phyloP scores from a whole-genome alignment of 2,329 filamentous ascomycete species.

The Cordyceps pruinosa region DNA sequence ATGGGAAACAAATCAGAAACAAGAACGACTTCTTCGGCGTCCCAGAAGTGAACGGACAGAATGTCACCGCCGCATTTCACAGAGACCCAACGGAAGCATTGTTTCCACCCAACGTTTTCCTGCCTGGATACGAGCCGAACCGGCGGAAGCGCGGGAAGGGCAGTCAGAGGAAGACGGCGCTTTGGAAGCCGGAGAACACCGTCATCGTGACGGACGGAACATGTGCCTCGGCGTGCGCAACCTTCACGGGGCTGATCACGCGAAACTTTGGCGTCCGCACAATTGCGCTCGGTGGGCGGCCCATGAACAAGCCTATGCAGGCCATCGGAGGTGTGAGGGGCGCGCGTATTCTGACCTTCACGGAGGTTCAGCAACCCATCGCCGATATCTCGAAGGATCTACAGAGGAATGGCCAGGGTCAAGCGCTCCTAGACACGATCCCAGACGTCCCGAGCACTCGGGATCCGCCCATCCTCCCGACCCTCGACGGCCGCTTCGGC shows the following conservation, averaged over 20 bases:
- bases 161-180: not conserved
- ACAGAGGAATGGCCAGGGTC: not conserved
- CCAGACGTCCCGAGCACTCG: not conserved
- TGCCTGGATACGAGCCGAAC: not conserved
- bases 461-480: not conserved
- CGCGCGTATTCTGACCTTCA: conserved; percentile 11
- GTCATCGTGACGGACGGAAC: conserved; percentile 20
- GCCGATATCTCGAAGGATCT: not conserved
- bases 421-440: not conserved
- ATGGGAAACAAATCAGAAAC: not conserved
- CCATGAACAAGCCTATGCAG: conserved; percentile 49
- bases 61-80: not conserved
- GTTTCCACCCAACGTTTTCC: not conserved
- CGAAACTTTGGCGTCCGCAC: conserved; percentile 23
- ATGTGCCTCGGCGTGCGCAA: conserved; percentile 19
- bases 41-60: not conserved
- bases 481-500: not conserved
- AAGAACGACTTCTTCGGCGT: not conserved
- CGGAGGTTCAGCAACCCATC: not conserved
- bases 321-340: conserved; percentile 61
- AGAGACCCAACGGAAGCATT: not conserved
- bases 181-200: conserved; percentile 14
- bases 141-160: not conserved
- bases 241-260: conserved; percentile 12
- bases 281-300: conserved; percentile 55